phyloP scores from a whole-genome alignment of 2,329 filamentous ascomycete genomes.

The Bimuria novae-zelandiae region DNA sequence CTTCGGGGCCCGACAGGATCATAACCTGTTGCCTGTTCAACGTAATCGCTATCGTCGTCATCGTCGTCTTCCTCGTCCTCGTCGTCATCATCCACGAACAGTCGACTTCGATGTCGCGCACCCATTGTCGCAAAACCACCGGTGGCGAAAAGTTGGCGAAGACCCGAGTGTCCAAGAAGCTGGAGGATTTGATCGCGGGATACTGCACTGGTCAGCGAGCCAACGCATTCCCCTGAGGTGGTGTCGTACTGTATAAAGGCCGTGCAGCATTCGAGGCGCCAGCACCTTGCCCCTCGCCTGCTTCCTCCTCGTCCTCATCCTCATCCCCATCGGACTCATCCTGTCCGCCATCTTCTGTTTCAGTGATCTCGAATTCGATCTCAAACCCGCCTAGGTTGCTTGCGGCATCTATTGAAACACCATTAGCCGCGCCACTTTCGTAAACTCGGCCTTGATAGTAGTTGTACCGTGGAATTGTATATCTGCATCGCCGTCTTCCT shows the following conservation, averaged over 20 bases:
- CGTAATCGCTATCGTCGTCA: constrained; percentile 21
- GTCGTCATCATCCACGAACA: constrained; percentile 2
- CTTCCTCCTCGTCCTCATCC: constrained; percentile 33
- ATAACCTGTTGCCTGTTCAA: constrained; percentile 39
- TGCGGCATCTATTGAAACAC: constrained; percentile 42
- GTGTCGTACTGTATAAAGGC: constrained; percentile 21
- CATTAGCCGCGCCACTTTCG: not conserved
- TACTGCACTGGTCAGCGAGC: constrained; percentile 38
- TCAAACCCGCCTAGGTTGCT: constrained; percentile 50
- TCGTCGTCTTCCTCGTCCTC: constrained; percentile 31
- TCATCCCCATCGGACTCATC: constrained; percentile 43
- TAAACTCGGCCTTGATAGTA: not conserved
- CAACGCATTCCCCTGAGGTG: constrained; percentile 2
- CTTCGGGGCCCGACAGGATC: constrained; percentile 40
- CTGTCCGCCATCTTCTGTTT: constrained; percentile 40
- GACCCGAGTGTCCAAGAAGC: constrained; percentile 58
- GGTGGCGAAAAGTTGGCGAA: constrained; percentile 57
- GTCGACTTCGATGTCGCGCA: constrained; percentile 1
- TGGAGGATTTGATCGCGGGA: constrained; percentile 58
- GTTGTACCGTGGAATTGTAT: constrained; percentile 42
- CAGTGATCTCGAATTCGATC: constrained; percentile 48
- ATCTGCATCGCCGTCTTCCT: constrained; percentile 46
- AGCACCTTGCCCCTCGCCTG: constrained; percentile 39
- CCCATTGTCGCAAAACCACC: constrained; percentile 27
- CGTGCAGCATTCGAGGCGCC: constrained; percentile 13